phyloP scores from a whole-genome alignment of 2,329 filamentous ascomycete genomes.

The Stemphylium vesicarium region DNA sequence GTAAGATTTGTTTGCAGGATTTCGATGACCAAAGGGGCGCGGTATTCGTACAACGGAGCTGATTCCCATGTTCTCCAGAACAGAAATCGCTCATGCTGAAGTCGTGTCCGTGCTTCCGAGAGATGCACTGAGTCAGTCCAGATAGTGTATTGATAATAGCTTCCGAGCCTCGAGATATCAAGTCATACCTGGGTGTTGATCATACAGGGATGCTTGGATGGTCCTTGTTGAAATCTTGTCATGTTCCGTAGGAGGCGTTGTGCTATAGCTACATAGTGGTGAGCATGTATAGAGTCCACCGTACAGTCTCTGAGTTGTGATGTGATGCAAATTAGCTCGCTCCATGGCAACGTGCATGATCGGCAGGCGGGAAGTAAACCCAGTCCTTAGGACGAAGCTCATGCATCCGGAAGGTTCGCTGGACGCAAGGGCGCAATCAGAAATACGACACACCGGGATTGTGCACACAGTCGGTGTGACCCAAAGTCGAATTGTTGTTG shows the following conservation, averaged over 20 bases:
- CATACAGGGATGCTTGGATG: too few species aligned
- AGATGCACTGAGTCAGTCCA: neutral
- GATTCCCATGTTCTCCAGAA: neutral
- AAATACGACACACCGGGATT: too few species aligned
- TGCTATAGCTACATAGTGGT: too few species aligned
- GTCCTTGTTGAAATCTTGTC: too few species aligned
- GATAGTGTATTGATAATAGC: neutral
- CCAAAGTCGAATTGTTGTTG: too few species aligned
- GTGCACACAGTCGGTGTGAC: too few species aligned
- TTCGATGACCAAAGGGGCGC: conserved; percentile 1
- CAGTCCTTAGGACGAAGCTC: neutral
- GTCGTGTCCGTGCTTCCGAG: neutral
- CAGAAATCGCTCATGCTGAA: too few species aligned
- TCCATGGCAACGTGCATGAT: too few species aligned
- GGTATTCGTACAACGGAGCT: neutral
- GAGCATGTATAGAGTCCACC: neutral
- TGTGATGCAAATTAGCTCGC: neutral
- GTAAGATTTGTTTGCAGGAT: neutral
- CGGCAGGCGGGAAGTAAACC: neutral
- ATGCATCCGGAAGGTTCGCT: too few species aligned
- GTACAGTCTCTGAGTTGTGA: neutral
- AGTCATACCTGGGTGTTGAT: too few species aligned
- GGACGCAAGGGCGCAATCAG: too few species aligned
- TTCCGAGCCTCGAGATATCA: neutral
- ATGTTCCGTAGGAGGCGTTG: too few species aligned